Evolutionary conservation across 768 basidiomycete species (phyloP).

Genomic region (Trametes elegans): DNA sequence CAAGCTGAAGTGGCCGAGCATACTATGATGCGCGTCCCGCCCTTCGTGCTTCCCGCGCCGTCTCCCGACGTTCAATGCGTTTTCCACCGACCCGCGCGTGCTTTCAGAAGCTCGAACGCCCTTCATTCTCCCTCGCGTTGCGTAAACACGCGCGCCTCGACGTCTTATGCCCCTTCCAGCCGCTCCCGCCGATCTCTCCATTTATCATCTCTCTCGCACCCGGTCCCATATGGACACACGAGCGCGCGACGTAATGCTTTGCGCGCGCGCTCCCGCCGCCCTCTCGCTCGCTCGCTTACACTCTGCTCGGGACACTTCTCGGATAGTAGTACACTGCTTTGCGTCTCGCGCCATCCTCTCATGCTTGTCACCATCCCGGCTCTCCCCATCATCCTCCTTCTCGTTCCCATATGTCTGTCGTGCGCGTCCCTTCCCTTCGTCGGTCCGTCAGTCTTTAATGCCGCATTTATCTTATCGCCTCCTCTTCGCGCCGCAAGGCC

Average conservation of each 20-base stretch:
- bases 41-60: neutral
- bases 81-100: neutral
- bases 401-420: no score
- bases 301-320: slow-evolving; percentile 7
- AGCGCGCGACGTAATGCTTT: neutral
- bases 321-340: slow-evolving; percentile 8
- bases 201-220: neutral
- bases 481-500: neutral
- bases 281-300: neutral
- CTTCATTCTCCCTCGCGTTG: neutral
- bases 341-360: neutral
- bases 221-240: neutral
- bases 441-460: slow-evolving; percentile 12
- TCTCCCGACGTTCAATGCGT: neutral
- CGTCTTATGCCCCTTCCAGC: neutral
- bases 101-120: no score
- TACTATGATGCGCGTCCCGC: slow-evolving; percentile 35
- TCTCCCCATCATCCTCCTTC: neutral
- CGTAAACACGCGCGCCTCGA: neutral
- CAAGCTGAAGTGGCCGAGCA: slow-evolving; percentile 85
- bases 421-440: neutral
- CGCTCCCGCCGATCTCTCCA: neutral
- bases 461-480: slow-evolving; percentile 17
- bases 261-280: neutral
- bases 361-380: slow-evolving; percentile 2